Evolutionary conservation across 1,284 basidiomycete genomes (phyloP).

Genomic region (Malassezia arunalokei): DNA sequence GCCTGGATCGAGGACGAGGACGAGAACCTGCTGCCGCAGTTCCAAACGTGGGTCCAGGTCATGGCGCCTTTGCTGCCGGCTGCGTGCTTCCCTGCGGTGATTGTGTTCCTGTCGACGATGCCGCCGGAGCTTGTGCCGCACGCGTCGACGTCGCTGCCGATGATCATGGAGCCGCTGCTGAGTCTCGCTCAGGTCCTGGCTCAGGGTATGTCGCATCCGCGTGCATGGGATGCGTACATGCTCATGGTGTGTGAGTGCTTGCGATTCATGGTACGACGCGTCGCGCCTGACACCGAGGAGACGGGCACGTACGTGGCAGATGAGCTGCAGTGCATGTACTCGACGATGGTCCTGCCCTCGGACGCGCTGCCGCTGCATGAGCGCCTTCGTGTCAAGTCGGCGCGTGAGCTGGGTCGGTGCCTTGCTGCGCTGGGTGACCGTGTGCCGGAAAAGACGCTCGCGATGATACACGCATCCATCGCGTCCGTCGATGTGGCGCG

Average conservation of each 20-base stretch:
- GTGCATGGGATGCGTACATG: constrained; percentile 53
- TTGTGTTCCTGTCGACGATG: constrained; percentile 67
- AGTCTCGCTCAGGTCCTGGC: constrained; percentile 57
- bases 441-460: not conserved
- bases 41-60: constrained; percentile 60
- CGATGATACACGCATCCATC: not conserved
- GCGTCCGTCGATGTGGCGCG: not conserved
- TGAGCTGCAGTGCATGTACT: constrained; percentile 7
- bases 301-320: constrained; percentile 1
- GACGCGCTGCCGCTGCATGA: not conserved
- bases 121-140: constrained; percentile 50
- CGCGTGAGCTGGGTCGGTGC: constrained; percentile 1
- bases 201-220: constrained; percentile 36
- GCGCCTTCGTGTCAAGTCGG: not conserved
- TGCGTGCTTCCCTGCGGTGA: constrained; percentile 63
- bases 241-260: constrained; percentile 60
- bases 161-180: constrained; percentile 66
- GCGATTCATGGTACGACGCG: constrained; percentile 50
- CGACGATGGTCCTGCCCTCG: not conserved
- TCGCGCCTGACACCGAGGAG: not conserved
- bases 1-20: constrained; percentile 33
- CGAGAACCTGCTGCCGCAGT: constrained; percentile 41
- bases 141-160: constrained; percentile 43
- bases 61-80: constrained; percentile 64
- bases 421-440: not conserved